Evolutionary conservation across 306 rosid genomes (phyloP).

Genomic region (Corylus avellana): DNA sequence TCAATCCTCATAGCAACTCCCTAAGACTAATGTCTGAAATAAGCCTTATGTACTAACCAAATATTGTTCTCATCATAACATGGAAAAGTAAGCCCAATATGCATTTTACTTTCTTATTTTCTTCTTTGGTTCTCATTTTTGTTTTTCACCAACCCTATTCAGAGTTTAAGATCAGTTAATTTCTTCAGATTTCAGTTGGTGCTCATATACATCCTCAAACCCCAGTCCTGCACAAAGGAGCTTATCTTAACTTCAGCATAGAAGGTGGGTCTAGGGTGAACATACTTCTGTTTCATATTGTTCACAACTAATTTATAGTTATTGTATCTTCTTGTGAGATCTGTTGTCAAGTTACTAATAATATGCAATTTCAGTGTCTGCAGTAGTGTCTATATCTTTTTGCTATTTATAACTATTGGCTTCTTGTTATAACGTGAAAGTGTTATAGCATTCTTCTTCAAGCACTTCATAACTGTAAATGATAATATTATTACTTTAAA

Average conservation of each 20-base stretch:
- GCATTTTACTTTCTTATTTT: slow-evolving; percentile 13
- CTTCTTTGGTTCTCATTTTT: slow-evolving; percentile 5
- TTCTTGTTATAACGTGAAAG: background rate
- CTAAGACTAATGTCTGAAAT: slow-evolving; percentile 23
- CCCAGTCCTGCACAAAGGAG: slow-evolving; percentile 70
- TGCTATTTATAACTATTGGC: slow-evolving; percentile 1
- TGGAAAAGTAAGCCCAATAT: slow-evolving; percentile 5
- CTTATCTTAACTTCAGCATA: slow-evolving; percentile 69
- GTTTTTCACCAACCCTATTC: background rate
- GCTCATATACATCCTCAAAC: slow-evolving; percentile 79
- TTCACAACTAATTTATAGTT: background rate
- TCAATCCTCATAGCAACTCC: slow-evolving; percentile 2
- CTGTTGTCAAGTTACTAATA: background rate
- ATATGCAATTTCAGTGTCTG: background rate
- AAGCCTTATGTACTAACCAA: slow-evolving; percentile 6
- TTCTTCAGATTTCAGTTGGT: slow-evolving; percentile 80
- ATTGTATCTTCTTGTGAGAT: background rate
- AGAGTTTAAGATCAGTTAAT: slow-evolving; percentile 23
- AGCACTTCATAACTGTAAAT: background rate
- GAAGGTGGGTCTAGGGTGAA: slow-evolving; percentile 57
- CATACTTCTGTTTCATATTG: background rate
- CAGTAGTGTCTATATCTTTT: background rate
- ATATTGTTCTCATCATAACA: slow-evolving; percentile 22
- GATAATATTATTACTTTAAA: background rate
- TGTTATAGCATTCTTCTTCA: background rate